Conservation (phyloP, 306 rosid genomes). For the Urtica urens region DNA sequence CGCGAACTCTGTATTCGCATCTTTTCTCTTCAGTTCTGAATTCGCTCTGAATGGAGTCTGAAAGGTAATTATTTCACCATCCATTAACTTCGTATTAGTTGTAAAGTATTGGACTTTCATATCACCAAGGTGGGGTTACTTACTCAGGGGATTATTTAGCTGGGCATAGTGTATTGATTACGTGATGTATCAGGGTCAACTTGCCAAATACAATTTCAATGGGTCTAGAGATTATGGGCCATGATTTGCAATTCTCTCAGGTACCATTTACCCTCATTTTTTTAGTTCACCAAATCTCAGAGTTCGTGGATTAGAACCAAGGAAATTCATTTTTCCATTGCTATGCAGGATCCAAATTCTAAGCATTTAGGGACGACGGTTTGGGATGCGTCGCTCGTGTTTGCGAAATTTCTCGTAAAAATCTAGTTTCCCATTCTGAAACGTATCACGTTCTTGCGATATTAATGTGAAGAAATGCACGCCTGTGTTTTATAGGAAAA, state of each 20-base stretch:
- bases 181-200: slow-evolving; percentile 52
- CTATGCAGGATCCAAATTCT: slow-evolving; percentile 76
- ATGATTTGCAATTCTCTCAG: no score
- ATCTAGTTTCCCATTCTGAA: slow-evolving; percentile 9
- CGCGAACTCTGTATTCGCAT: no score
- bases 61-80: slow-evolving; percentile 18
- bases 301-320: no score
- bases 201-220: slow-evolving; percentile 77
- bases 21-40: not conserved
- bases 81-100: no score
- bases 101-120: not conserved
- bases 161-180: not conserved
- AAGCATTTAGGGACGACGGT: slow-evolving; percentile 93
- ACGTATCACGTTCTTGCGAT: not conserved
- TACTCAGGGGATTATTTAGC: not conserved
- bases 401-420: slow-evolving; percentile 72
- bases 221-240: slow-evolving; percentile 71
- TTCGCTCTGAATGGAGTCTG: slow-evolving; percentile 24
- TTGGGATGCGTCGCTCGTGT: slow-evolving; percentile 96
- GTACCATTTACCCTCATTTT: no score
- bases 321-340: slow-evolving; percentile 12
- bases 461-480: not conserved
- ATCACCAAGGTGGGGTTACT: not conserved
- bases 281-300: no score
- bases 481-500: slow-evolving; percentile 43